Evolutionary conservation across 164 flowering plant genomes (phyloP).

Genomic region (Chimonanthus salicifolius): DNA sequence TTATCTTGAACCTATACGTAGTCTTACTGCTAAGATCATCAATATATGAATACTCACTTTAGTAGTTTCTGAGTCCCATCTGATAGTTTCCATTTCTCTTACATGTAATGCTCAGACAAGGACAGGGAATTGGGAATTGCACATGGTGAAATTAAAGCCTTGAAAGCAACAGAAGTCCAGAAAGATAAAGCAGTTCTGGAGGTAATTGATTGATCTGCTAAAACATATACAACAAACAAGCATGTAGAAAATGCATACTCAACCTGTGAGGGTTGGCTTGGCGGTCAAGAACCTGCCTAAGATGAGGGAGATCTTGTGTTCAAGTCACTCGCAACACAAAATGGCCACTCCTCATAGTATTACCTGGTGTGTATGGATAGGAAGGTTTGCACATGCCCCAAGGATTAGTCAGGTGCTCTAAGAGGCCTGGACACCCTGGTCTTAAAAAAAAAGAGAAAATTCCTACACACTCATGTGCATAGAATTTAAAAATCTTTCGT

Average conservation of each 20-base stretch:
- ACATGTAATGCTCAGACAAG: constrained; percentile 41
- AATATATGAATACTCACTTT: background rate
- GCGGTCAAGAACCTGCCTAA: too few species aligned
- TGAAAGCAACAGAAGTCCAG: constrained; percentile 50
- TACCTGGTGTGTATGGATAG: too few species aligned
- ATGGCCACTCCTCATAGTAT: too few species aligned
- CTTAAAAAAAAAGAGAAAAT: too few species aligned
- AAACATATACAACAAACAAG: background rate
- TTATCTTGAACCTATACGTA: background rate
- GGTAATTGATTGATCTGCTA: constrained; percentile 33
- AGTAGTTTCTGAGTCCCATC: background rate
- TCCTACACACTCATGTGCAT: background rate
- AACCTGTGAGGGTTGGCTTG: too few species aligned
- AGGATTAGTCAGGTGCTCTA: too few species aligned
- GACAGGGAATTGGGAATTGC: constrained; percentile 54
- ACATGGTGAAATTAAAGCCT: constrained; percentile 58
- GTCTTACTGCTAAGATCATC: background rate
- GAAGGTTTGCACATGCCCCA: too few species aligned
- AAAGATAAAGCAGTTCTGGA: constrained; percentile 81
- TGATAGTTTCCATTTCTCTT: constrained; percentile 1
- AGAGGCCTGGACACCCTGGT: too few species aligned
- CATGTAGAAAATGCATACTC: background rate
- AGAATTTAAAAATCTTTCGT: background rate
- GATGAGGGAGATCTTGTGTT: too few species aligned
- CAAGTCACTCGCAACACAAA: too few species aligned